A percentile compares a stretch with the other conserved stretches of the same genome.
These are phyloP conservation scores for Microdochium nivale DNA, from an alignment of 2,329 filamentous ascomycete genomes.

Conservation along the genomic window DNA sequence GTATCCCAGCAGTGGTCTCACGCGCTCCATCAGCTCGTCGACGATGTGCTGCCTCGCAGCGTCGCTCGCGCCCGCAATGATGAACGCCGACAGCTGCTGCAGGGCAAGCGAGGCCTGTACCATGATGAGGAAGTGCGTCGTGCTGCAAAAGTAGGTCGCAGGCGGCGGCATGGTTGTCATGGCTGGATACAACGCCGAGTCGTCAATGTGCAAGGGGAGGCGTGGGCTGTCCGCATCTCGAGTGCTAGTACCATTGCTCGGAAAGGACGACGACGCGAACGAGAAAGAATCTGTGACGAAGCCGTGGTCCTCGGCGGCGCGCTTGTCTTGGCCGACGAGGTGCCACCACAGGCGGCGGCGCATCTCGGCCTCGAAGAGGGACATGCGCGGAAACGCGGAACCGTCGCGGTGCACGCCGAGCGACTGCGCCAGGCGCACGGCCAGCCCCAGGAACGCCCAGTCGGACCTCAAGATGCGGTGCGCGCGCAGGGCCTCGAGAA, in stretches of 20 bases:
- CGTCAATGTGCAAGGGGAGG: conserved; percentile 48
- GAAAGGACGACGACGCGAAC: too few relatives aligned
- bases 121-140: neutral
- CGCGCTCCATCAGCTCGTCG: conserved; percentile 28
- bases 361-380: conserved; percentile 44
- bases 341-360: conserved; percentile 56
- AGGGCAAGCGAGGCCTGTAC: conserved; percentile 47
- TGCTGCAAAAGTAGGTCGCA: conserved; percentile 26
- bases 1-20: conserved; percentile 38
- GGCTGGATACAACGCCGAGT: conserved; percentile 37
- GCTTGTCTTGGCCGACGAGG: conserved; percentile 48
- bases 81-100: conserved; percentile 22
- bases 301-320: conserved; percentile 52
- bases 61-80: conserved; percentile 13
- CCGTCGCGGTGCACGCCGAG: conserved; percentile 51
- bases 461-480: conserved; percentile 1
- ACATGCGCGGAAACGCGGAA: conserved; percentile 38
- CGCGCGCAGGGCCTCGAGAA: conserved; percentile 19
- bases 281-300: conserved; percentile 10
- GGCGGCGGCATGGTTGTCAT: conserved; percentile 38
- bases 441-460: neutral
- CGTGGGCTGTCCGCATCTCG: conserved; percentile 34
- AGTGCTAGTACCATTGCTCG: conserved; percentile 25
- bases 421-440: conserved; percentile 45
- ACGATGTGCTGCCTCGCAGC: conserved; percentile 31